These are phyloP conservation scores for Talinum fruticosum DNA, from an alignment of 148 eudicot genomes.

Conservation along the genomic window DNA sequence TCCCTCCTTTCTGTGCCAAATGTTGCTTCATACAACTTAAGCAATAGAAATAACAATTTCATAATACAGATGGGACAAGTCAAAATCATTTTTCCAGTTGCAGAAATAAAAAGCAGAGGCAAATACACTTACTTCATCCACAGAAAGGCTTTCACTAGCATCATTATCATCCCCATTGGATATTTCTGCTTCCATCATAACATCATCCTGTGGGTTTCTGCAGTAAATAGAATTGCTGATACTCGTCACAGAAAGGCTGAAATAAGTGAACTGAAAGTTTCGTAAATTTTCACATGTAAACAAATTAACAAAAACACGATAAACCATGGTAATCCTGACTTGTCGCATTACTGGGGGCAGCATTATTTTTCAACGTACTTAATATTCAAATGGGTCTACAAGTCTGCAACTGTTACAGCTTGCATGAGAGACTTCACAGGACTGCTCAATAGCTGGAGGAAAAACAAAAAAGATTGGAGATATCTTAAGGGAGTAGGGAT, in stretches of 20 bases:
- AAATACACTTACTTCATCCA: constrained; percentile 47
- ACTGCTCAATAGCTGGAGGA: too few relatives aligned
- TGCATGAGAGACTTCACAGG: too few relatives aligned
- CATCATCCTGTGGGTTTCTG: constrained; percentile 68
- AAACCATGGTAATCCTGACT: not conserved
- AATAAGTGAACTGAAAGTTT: not conserved
- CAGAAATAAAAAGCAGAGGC: not conserved
- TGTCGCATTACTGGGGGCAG: not conserved
- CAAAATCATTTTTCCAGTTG: not conserved
- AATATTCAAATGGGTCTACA: not conserved
- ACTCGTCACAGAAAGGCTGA: not conserved
- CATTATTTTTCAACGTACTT: not conserved
- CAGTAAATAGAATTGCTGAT: constrained; percentile 17
- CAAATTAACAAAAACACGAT: not conserved
- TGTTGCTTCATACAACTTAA: not conserved
- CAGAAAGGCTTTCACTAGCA: constrained; percentile 38
- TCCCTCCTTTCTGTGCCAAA: not conserved
- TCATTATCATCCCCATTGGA: constrained; percentile 48
- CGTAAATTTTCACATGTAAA: not conserved
- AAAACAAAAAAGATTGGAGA: too few relatives aligned
- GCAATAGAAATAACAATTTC: not conserved
- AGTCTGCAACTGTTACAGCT: not conserved
- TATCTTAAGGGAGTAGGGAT: too few relatives aligned
- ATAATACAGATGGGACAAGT: not conserved
- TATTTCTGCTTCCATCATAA: constrained; percentile 40